phyloP scores from a whole-genome alignment of 164 flowering plant species.

The Sedum album region DNA sequence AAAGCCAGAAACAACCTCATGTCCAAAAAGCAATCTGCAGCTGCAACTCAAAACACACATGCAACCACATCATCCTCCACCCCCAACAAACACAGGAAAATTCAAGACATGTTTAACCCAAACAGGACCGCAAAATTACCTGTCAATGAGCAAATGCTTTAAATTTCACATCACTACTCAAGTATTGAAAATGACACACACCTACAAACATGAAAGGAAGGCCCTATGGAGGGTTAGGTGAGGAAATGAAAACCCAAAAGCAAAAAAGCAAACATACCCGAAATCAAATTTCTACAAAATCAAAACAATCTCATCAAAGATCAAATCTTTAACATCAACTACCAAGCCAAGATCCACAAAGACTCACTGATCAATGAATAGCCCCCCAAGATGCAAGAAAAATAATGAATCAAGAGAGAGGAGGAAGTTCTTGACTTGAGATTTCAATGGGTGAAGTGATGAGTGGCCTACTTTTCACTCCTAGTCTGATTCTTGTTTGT shows the following conservation, averaged over 20 bases:
- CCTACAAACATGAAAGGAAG: not conserved
- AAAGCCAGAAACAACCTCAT: conserved; percentile 4
- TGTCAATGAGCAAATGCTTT: not conserved
- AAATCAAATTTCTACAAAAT: not conserved
- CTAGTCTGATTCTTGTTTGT: not conserved
- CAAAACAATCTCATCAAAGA: not conserved
- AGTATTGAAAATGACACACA: not conserved
- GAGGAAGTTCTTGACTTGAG: not conserved
- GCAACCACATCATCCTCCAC: not conserved
- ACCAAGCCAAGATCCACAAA: not conserved
- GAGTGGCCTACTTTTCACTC: conserved; percentile 5
- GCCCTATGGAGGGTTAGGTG: not conserved
- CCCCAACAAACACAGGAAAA: not conserved
- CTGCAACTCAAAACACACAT: conserved; percentile 2
- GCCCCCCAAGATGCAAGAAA: not conserved
- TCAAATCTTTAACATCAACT: not conserved
- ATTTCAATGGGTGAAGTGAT: not conserved
- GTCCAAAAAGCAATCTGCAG: not conserved
- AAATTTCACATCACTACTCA: not conserved
- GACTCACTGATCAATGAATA: not conserved
- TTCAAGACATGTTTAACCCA: not conserved
- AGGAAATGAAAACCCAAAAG: not conserved
- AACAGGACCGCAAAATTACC: not conserved
- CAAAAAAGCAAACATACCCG: not conserved
- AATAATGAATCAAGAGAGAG: not conserved